Conservation (phyloP, 176 grass and related monocot genomes). For the Oryza meyeriana region DNA sequence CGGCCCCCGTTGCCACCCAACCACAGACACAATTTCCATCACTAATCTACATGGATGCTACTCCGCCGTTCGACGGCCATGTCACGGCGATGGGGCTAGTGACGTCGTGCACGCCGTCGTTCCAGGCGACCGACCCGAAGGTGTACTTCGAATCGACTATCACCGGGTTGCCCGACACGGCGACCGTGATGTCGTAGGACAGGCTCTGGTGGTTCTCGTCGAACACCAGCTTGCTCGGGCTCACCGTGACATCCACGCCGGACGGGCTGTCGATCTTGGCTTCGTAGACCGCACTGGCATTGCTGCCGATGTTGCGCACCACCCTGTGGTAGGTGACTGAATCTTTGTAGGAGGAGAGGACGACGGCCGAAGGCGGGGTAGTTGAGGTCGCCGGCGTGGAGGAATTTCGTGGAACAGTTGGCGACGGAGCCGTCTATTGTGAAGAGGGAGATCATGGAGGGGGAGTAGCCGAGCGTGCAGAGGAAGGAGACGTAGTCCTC, state of each 20-base stretch:
- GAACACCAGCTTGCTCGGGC: conserved; percentile 87
- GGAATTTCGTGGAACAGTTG: conserved; percentile 58
- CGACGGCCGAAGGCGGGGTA: conserved; percentile 68
- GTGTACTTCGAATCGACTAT: conserved; percentile 47
- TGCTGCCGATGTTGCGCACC: conserved; percentile 68
- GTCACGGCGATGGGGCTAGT: conserved; percentile 69
- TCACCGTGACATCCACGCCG: conserved; percentile 67
- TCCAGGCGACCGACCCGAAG: conserved; percentile 65
- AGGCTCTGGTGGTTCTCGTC: conserved; percentile 44
- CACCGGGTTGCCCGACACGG: conserved; percentile 46
- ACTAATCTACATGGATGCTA: conserved; percentile 33
- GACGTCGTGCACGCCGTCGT: conserved; percentile 52
- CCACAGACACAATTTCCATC: neutral
- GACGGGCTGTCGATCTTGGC: conserved; percentile 40
- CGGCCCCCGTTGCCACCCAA: neutral
- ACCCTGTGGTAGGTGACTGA: conserved; percentile 61
- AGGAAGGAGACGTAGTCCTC: conserved; percentile 79
- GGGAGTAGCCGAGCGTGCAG: conserved; percentile 61
- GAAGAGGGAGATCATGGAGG: conserved; percentile 63
- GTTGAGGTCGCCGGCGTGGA: conserved; percentile 71
- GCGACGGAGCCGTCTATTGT: conserved; percentile 39
- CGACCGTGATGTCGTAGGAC: conserved; percentile 55
- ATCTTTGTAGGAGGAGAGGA: conserved; percentile 64
- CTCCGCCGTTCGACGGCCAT: conserved; percentile 46
- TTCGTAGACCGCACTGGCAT: conserved; percentile 43